These are phyloP conservation scores for Colletotrichum nymphaeae DNA, from an alignment of 2,329 filamentous ascomycete genomes.

Conservation along the genomic window DNA sequence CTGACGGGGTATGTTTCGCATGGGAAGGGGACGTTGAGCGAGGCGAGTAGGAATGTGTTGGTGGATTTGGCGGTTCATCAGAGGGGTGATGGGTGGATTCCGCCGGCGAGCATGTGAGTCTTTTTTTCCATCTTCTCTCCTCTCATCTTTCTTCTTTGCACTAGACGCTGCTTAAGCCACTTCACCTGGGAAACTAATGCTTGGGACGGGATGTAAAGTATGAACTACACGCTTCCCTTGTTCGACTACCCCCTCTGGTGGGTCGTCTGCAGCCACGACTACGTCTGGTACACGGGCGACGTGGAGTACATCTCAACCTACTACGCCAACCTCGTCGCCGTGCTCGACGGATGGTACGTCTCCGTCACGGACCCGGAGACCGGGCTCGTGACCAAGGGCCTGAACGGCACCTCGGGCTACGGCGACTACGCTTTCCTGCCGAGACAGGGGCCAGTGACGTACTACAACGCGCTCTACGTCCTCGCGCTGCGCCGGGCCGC, in stretches of 20 bases:
- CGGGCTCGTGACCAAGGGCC: slow-evolving; percentile 54
- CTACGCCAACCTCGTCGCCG: slow-evolving; percentile 52
- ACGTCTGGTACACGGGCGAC: slow-evolving; percentile 62
- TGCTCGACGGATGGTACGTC: slow-evolving; percentile 59
- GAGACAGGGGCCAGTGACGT: slow-evolving; percentile 59
- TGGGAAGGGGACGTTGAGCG: slow-evolving; percentile 42
- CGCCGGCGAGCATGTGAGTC: slow-evolving; percentile 62
- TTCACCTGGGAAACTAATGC: not conserved
- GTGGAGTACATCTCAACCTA: slow-evolving; percentile 52
- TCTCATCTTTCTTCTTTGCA: not conserved
- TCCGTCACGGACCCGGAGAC: slow-evolving; percentile 52
- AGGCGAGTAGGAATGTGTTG: slow-evolving; percentile 58
- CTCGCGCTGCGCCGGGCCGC: slow-evolving; percentile 57
- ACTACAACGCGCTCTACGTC: slow-evolving; percentile 64
- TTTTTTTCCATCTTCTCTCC: too few species aligned
- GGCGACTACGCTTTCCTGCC: slow-evolving; percentile 65
- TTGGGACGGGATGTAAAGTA: slow-evolving; percentile 40
- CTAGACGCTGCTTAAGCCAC: too few species aligned
- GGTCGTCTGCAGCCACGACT: slow-evolving; percentile 60
- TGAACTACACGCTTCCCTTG: slow-evolving; percentile 57
- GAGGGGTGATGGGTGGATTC: slow-evolving; percentile 63
- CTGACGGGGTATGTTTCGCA: slow-evolving; percentile 62
- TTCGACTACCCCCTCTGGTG: slow-evolving; percentile 67
- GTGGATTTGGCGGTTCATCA: slow-evolving; percentile 62
- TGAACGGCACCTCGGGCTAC: slow-evolving; percentile 46